Evolutionary conservation across 75 land plant genomes (phyloP), one percentile per base, ranked within the genome.

Genomic region (Pinus albicaulis): DNA sequence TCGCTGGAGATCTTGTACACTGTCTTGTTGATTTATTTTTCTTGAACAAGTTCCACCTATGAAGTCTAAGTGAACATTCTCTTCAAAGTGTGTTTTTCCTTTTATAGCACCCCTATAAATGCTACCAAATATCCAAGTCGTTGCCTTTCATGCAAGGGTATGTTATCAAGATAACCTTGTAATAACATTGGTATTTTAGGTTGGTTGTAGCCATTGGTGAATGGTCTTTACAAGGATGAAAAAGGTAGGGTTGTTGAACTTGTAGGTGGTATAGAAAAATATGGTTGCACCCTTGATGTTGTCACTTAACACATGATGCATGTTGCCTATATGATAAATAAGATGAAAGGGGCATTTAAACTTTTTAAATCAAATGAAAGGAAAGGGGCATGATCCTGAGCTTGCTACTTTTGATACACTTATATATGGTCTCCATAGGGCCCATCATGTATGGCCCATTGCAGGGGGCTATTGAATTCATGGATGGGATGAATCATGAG

Each of bases 11-110:
- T 76, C 72, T 57, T 82, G 89, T 23, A 90, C 95, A 74, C 71
- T 76, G 26, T 86, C 93, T 62, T 59, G 76, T 56, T 87, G 93
- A 74, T 83, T 91, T 73, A 94, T 84, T 86, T 98, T 44, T 44
- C 48, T 44, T 44, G 48, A 44, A 8, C 48, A 44, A 44, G 48
- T 8, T 5, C 48, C 48, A 44, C 48, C 48, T 8, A 44, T n/a
- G n/a, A n/a, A n/a, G n/a, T n/a, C n/a, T n/a, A n/a, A n/a, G n/a
- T n/a, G n/a, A n/a, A n/a, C n/a, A n/a, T n/a, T n/a, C n/a, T n/a
- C n/a, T n/a, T n/a, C n/a, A n/a, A n/a, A n/a, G n/a, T n/a, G n/a
- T n/a, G n/a, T n/a, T n/a, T n/a, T n/a, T n/a, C n/a, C n/a, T n/a
- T n/a, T n/a, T n/a, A n/a, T n/a, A n/a, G n/a, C n/a, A n/a, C n/a